Base-by-base conservation (phyloP, 345 rosid genomes). In the Turritis glabra region DNA sequence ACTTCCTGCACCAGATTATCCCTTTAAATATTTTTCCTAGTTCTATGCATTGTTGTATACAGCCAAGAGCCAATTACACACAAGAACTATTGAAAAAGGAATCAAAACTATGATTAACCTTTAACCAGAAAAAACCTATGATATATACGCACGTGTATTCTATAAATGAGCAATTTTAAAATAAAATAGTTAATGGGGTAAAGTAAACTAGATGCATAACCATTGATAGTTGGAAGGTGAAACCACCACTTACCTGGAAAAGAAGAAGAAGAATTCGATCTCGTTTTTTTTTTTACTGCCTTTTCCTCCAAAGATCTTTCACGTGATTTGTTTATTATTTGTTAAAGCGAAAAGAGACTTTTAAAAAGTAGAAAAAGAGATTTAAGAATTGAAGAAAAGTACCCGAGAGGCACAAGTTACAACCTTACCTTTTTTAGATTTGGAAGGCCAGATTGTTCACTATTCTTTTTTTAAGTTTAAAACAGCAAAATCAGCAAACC, bases 171-270 rank as follows among this genome's bases (percentile, higher is more conserved):
- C 13, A 43, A 25, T 17, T 38, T 18, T 10, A 7, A 25, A 52
- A 13, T 22, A 32, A 56, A 38, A 6, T 15, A 48, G 58, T 21
- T 17, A 38, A 26, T 56, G 56, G 23, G 33, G 12, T 48, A 58
- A 29, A 67, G 68, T 67, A 38, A 38, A 59, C 19, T 19, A 27
- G 68, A 75, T 69, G 71, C 66, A 37, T 53, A 69, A 46, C 71
- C 80, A 62, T 76, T 69, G 75, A 76, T 53, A 77, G 76, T 59
- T 77, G 76, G 61, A 70, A 69, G 75, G 70, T 76, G 50, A 62
- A 69, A 69, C 7, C 12, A 62, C n/a, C 55, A 77, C 71, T 33
- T 26, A 77, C 80, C 72, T 64, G 80, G 71, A 62, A 76, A 67
- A 61, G 13, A 2, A 1, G 32, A 26, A 52, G 70, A 60, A 61